Evolutionary conservation across 148 eudicot genomes (phyloP), one percentile per base, ranked within the genome.

Genomic region (Bassia scoparia): DNA sequence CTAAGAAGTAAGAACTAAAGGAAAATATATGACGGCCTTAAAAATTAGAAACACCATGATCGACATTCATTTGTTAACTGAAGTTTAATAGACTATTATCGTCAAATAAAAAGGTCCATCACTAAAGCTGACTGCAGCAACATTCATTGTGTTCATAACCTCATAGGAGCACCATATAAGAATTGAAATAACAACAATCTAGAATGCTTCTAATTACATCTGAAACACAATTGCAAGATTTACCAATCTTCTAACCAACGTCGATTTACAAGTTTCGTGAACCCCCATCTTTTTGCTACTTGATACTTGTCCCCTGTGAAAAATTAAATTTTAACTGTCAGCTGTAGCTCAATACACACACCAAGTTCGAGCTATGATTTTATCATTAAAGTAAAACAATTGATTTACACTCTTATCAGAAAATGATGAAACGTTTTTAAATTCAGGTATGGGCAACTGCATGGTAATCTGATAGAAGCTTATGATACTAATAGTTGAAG

Each of bases 191-290:
- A 37, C 58, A 61, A 9, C 23, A 46, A 23, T 30, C 9, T 13
- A 7, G 27, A 27, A 58, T 27, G 26, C 12, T 59, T n/a, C 34
- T 11, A 65, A 37, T n/a, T 53, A 30, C 20, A 37, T 46, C 13
- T 24, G 43, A 35, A n/a, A 7, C 38, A 37, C 12, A 65, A 65
- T 61, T 48, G 70, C 27, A 54, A 61, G 27, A 61, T 84, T 41
- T 84, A 95, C 99, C 99, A 87, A 68, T 92, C 97, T 77, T 92
- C 94, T 84, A 95, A 76, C 99, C 99, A 95, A 8, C 49, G 78
- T 78, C 88, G 96, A 72, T 95, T 95, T 48, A 92, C 86, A 71
- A 95, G 85, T 81, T 88, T 92, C 77, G 90, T 87, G 76, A 8
- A 83, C 68, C 72, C 70, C 67, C 84, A 55, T 77, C 75, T 92